Percentiles rank a stretch among this genome's conserved stretches.
Evolutionary conservation across 2,329 filamentous ascomycete species (phyloP).

Genomic region (Rutstroemia sp.): DNA sequence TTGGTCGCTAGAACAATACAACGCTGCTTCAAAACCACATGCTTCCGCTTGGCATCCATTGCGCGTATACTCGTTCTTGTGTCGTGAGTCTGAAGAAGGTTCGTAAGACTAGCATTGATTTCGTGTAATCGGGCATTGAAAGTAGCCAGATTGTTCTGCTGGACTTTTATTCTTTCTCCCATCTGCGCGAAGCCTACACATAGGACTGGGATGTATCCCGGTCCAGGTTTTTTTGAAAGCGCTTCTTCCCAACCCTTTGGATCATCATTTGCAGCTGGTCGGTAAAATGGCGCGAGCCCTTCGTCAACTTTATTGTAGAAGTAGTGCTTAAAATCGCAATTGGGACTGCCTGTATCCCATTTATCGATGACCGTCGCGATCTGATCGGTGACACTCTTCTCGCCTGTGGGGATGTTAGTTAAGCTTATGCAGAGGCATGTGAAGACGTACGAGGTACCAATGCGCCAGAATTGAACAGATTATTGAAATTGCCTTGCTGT

Average conservation of each 20-base stretch:
- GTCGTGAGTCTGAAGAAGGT: conserved; percentile 69
- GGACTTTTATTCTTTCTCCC: conserved; percentile 63
- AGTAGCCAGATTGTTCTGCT: conserved; percentile 60
- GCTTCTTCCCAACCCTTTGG: conserved; percentile 79
- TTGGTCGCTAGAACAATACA: conserved; percentile 69
- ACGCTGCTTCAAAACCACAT: conserved; percentile 64
- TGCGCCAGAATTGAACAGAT: conserved; percentile 26
- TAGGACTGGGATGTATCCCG: conserved; percentile 69
- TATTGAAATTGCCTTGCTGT: conserved; percentile 19
- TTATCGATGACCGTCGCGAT: conserved; percentile 63
- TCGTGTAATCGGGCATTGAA: conserved; percentile 70
- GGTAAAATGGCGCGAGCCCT: conserved; percentile 67
- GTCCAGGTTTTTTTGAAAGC: conserved; percentile 68
- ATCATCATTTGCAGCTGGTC: conserved; percentile 62
- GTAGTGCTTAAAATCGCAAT: conserved; percentile 73
- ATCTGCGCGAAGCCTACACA: conserved; percentile 67
- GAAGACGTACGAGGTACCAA: conserved; percentile 23
- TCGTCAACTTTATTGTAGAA: conserved; percentile 82
- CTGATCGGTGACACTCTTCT: conserved; percentile 69
- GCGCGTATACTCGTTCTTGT: conserved; percentile 68
- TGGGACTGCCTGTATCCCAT: conserved; percentile 62
- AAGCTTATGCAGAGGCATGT: background rate
- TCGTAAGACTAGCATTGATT: conserved; percentile 67
- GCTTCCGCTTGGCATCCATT: conserved; percentile 63
- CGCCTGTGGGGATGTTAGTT: conserved; percentile 37